A percentile compares a stretch with the other conserved stretches of the same genome.
These are phyloP conservation scores for Lecanicillium sp. DNA, from an alignment of 2,329 filamentous ascomycete genomes.

Conservation along the genomic window DNA sequence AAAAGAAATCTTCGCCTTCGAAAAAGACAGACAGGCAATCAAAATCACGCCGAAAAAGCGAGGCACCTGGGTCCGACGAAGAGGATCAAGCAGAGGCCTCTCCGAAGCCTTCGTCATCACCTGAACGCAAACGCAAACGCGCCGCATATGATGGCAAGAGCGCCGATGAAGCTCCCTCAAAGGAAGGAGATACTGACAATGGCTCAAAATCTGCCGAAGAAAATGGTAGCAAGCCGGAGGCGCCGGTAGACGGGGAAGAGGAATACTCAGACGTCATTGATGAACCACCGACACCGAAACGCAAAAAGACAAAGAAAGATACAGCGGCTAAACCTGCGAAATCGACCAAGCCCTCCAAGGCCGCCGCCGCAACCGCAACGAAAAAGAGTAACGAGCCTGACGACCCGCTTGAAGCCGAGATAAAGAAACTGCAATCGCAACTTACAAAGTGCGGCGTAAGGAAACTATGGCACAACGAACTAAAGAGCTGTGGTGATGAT, in stretches of 20 bases:
- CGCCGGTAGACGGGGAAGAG: constrained; percentile 24
- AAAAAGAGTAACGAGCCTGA: constrained; percentile 34
- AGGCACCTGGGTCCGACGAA: constrained; percentile 7
- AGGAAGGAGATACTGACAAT: constrained; percentile 3
- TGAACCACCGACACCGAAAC: constrained; percentile 53
- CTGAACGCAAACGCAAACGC: constrained; percentile 10
- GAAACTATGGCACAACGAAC: constrained; percentile 83
- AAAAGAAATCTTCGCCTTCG: not conserved
- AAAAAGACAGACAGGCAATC: constrained; percentile 1
- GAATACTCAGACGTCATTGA: constrained; percentile 56
- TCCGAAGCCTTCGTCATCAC: not conserved
- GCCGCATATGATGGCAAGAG: constrained; percentile 10
- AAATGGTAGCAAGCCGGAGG: constrained; percentile 5
- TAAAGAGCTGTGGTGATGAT: constrained; percentile 65
- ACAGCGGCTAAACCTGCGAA: constrained; percentile 13
- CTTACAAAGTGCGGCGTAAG: constrained; percentile 85
- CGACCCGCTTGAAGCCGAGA: constrained; percentile 64
- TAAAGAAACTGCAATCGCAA: constrained; percentile 82
- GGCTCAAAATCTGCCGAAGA: constrained; percentile 8
- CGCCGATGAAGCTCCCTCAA: constrained; percentile 10
- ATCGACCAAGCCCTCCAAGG: constrained; percentile 16
- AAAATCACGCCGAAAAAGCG: constrained; percentile 15
- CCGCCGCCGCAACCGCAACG: constrained; percentile 25
- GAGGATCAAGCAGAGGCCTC: constrained; percentile 22
- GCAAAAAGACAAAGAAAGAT: constrained; percentile 39